Base-by-base conservation (phyloP, 805 yeast species). In the Sugiyamaella americana region DNA sequence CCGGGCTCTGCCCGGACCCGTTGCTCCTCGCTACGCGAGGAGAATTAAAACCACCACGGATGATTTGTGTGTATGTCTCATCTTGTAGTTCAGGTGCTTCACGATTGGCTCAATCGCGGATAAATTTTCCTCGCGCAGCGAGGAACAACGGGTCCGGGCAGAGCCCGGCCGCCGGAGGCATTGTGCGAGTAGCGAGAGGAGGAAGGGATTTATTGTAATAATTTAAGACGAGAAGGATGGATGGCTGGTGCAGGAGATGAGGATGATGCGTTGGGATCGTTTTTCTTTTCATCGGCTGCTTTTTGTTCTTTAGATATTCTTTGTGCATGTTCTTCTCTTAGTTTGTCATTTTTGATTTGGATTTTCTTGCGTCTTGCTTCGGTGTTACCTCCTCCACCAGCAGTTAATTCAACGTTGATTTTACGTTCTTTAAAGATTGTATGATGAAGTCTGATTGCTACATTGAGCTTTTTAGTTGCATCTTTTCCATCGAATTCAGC, bases 341-440 rank as follows among this genome's bases (percentile, higher is more conserved):
- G 68, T 58, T 81, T 82, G 39, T 77, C 82, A 63, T 91, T 91
- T 72, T 91, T 91, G 41, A 75, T 76, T 59, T 79, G 78, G 56
- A 93, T 73, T 66, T 93, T 93, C 46, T 76, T 74, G 40, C 57
- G 47, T 11, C 74, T 58, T 46, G 69, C 73, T 49, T 74, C 69
- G 6, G 94, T 80, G 63, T 91, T 91, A 47, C 97, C 97, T 41
- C 98, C 98, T 37, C 98, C 98, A 47, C 98, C 98, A 43, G 87
- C 98, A 2, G 98, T 93, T 57, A 93, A 73, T 64, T 93, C 98
- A 30, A 93, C 97, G 60, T 93, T 93, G 59, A 93, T 89, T 63
- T 82, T 87, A 55, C 96, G 74, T 38, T 75, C 73, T 48, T 78
- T 74, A 53, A 91, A 62, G 6, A 70, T 58, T 2, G 91, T 73